phyloP scores from a whole-genome alignment of 345 rosid species.

The sweet orange (Citrus sinensis) region DNA sequence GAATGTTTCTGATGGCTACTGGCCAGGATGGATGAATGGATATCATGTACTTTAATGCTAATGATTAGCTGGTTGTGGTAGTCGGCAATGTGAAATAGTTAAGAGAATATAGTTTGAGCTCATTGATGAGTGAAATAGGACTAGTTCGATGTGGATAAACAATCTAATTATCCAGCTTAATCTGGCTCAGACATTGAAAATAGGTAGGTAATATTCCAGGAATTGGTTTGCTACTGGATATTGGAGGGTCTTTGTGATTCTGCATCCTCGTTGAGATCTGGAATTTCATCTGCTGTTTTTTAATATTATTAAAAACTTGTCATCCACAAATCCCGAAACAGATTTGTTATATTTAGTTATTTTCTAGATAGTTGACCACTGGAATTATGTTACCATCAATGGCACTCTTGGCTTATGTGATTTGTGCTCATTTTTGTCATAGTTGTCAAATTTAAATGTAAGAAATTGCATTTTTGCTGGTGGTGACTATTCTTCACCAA shows the following conservation, averaged over 20 bases:
- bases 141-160: not conserved
- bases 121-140: not conserved
- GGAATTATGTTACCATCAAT: not conserved
- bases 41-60: not conserved
- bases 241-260: not conserved
- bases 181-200: not conserved
- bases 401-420: not conserved
- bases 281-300: not conserved
- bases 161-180: not conserved
- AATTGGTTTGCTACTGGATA: not conserved
- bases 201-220: not conserved
- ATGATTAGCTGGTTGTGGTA: not conserved
- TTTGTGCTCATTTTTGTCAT: not conserved
- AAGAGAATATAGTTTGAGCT: not conserved
- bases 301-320: not conserved
- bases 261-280: not conserved
- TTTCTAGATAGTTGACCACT: not conserved
- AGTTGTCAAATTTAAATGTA: not conserved
- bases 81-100: not conserved
- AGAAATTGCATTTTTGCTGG: not conserved
- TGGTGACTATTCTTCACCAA: not conserved
- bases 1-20: not conserved
- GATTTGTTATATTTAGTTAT: not conserved
- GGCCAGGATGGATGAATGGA: not conserved
- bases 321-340: not conserved